Evolutionary conservation across 371 early-diverging fungal species (phyloP), one percentile per base, ranked within the genome.

Genomic region (Zychaea mexicana): DNA sequence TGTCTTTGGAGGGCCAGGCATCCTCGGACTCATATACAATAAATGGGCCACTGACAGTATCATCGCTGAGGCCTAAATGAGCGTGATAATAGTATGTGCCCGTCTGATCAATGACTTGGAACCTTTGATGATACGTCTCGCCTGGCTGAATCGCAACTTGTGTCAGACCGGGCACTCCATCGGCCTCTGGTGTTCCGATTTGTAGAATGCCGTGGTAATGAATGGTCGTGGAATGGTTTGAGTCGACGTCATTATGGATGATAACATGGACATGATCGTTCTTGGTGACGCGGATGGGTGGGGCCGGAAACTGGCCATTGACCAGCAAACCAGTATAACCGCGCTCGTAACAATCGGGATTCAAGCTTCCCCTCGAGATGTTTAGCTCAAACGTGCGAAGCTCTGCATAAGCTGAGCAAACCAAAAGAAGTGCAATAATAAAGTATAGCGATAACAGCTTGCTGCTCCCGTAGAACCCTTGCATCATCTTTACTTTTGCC

Each of bases 111-210:
- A 66, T 45, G 5, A 75, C 69, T 17, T 66, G 67, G 55, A 85
- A 85, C 4, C 78, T 70, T 62, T 85, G 79, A 7, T 77, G 65
- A 60, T 72, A 88, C 17, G 68, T 67, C 55, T 81, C 57, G 7
- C 83, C 82, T 0, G 85, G 77, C 0, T 71, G 69, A 45, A 89
- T 85, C 0, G 87, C 78, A 26, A 74, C 65, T 53, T 87, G 86
- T n/a, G 83, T 87, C 56, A 83, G 46, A 17, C 74, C 78, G 1
- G 88, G 87, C 1, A 86, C 88, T 6, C 92, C 92, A 52, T 81
- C 82, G 4, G 82, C 61, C 19, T 67, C 61, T 21, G 38, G 31
- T 7, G 77, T 69, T 3, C 75, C 73, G 8, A 67, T 53, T 27
- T 81, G 79, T 2, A 71, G 65, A 38, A 81, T 78, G 26, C 82